phyloP scores from a whole-genome alignment of 441 rosid genomes.

The Gossypium lobatum region DNA sequence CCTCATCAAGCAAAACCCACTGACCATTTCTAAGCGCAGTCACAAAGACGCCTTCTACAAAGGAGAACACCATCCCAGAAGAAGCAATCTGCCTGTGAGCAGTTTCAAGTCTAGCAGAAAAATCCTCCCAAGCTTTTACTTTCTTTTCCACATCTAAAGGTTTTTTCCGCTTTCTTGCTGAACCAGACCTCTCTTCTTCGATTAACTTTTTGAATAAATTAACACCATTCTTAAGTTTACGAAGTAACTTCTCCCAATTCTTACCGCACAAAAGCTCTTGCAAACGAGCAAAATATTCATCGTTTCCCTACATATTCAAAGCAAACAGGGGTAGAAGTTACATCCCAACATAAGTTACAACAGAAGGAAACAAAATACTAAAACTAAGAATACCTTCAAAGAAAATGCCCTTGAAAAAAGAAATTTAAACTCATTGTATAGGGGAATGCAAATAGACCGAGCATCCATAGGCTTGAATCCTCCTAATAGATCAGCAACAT shows the following conservation, averaged over 20 bases:
- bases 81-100: constrained; percentile 52
- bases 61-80: constrained; percentile 86
- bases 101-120: constrained; percentile 52
- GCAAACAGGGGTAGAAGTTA: constrained; percentile 26
- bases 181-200: constrained; percentile 28
- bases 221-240: constrained; percentile 44
- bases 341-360: constrained; percentile 4
- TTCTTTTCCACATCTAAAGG: constrained; percentile 39
- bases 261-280: constrained; percentile 38
- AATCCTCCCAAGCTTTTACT: constrained; percentile 46
- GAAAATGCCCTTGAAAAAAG: constrained; percentile 56
- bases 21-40: constrained; percentile 85
- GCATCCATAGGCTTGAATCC: constrained; percentile 97
- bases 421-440: constrained; percentile 66
- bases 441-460: constrained; percentile 54
- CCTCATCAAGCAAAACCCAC: constrained; percentile 98
- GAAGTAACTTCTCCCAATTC: constrained; percentile 60
- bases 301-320: constrained; percentile 47
- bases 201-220: constrained; percentile 23
- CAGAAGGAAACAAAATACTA: constrained; percentile 11
- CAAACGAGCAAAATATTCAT: constrained; percentile 32
- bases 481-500: constrained; percentile 91
- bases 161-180: constrained; percentile 72
- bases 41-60: constrained; percentile 94
- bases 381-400: constrained; percentile 32